These are phyloP conservation scores for Mallotus japonicus DNA, from an alignment of 441 rosid species.

Conservation along the genomic window DNA sequence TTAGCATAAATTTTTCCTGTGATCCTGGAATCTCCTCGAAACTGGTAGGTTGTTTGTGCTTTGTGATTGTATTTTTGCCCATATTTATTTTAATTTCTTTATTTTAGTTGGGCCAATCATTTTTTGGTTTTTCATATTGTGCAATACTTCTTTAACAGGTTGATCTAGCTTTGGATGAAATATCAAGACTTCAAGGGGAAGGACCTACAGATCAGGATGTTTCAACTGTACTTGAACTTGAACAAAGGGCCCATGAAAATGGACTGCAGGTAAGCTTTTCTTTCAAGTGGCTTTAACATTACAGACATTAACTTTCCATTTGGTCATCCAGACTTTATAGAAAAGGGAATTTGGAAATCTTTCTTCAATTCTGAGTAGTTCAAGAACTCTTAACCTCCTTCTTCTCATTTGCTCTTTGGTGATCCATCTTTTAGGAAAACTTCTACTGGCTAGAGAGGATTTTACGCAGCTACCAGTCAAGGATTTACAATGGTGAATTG, in stretches of 20 bases:
- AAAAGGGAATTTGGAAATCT: neutral
- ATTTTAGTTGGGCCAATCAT: neutral
- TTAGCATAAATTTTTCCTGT: conserved; percentile 81
- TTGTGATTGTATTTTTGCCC: conserved; percentile 17
- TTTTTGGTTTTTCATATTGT: conserved; percentile 22
- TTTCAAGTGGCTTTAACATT: conserved; percentile 1
- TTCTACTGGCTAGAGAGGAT: conserved; percentile 79
- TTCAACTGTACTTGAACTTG: conserved; percentile 66
- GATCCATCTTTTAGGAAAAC: conserved; percentile 63
- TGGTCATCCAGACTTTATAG: neutral
- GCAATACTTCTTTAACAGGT: conserved; percentile 42
- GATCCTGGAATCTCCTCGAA: conserved; percentile 85
- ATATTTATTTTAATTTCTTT: neutral
- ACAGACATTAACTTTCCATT: neutral
- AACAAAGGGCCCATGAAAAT: conserved; percentile 86
- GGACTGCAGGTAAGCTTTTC: conserved; percentile 60
- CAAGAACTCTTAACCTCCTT: conserved; percentile 4
- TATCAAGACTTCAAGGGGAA: conserved; percentile 51
- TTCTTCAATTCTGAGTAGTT: neutral
- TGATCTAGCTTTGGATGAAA: conserved; percentile 76
- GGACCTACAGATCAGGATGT: conserved; percentile 52
- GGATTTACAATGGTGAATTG: conserved; percentile 68
- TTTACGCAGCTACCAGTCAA: conserved; percentile 79
- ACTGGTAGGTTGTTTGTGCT: conserved; percentile 45
- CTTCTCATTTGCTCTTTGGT: neutral